These are phyloP conservation scores for Phytophthora syringae DNA, from an alignment of 352 stramenopile genomes.

Conservation along the genomic window DNA sequence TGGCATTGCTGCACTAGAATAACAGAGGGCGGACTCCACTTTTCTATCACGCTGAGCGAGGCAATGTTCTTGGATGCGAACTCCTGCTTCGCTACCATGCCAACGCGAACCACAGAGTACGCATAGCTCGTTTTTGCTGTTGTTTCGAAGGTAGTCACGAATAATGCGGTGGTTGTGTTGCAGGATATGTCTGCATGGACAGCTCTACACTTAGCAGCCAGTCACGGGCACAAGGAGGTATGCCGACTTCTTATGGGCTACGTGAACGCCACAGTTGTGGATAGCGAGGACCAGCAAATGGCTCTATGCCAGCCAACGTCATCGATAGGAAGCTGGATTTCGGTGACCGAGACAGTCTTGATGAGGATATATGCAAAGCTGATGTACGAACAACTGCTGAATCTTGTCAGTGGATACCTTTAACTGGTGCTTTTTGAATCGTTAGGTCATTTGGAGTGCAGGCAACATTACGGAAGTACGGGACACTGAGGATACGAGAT, in stretches of 20 bases:
- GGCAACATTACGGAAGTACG: conserved; percentile 46
- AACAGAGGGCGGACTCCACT: conserved; percentile 50
- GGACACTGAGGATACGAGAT: conserved; percentile 55
- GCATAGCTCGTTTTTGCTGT: neutral
- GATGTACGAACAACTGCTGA: conserved; percentile 28
- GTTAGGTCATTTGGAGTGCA: conserved; percentile 44
- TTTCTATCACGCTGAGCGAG: conserved; percentile 54
- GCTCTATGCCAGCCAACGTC: conserved; percentile 42
- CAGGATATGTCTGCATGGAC: conserved; percentile 55
- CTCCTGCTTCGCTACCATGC: conserved; percentile 46
- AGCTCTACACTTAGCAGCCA: conserved; percentile 51
- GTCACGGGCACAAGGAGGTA: conserved; percentile 50
- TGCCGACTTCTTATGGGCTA: conserved; percentile 42
- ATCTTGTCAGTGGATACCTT: neutral
- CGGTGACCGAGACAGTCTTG: conserved; percentile 46
- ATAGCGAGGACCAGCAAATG: conserved; percentile 42
- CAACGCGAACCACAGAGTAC: conserved; percentile 49
- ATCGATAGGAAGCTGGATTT: conserved; percentile 48
- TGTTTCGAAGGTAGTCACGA: neutral
- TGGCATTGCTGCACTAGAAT: conserved; percentile 30
- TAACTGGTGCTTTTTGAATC: neutral
- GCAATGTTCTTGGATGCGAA: conserved; percentile 49
- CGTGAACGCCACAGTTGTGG: conserved; percentile 25
- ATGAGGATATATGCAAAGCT: conserved; percentile 58
- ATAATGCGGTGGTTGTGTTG: neutral